These are phyloP conservation scores for Lithospermum erythrorhizon DNA, from an alignment of 257 asterid genomes.

Conservation along the genomic window DNA sequence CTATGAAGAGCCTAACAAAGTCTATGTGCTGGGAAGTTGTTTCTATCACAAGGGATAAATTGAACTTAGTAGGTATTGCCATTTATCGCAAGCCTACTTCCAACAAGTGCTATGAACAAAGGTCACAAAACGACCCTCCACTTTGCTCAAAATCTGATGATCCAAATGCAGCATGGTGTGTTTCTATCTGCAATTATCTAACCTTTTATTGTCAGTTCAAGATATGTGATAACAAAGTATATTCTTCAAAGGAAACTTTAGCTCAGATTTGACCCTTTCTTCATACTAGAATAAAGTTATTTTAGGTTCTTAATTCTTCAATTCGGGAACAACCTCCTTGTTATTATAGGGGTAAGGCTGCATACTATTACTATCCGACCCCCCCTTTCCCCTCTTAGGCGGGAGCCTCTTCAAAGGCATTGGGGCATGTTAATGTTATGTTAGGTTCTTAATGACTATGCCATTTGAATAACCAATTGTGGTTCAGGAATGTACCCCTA, in stretches of 20 bases:
- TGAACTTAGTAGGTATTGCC: slow-evolving; percentile 73
- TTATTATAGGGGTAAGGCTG: too few relatives aligned
- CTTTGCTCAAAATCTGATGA: slow-evolving; percentile 74
- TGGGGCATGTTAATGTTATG: not conserved
- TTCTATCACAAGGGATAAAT: slow-evolving; percentile 55
- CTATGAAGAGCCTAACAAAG: slow-evolving; percentile 71
- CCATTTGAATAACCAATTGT: not conserved
- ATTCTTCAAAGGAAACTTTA: too few relatives aligned
- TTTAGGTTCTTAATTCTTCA: not conserved
- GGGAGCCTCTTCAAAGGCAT: too few relatives aligned
- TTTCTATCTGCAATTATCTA: not conserved
- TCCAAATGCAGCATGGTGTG: slow-evolving; percentile 18
- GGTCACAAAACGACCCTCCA: slow-evolving; percentile 69
- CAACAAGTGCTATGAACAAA: slow-evolving; percentile 82
- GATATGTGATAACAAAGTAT: not conserved
- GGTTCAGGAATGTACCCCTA: slow-evolving; percentile 73
- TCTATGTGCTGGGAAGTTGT: slow-evolving; percentile 89
- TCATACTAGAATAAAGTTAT: not conserved
- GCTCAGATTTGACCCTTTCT: too few relatives aligned
- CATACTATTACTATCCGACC: too few relatives aligned
- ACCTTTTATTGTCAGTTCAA: not conserved
- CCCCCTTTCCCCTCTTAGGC: too few relatives aligned
- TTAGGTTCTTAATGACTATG: not conserved
- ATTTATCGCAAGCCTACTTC: slow-evolving; percentile 64
- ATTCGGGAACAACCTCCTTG: too few relatives aligned